A percentile compares a stretch with the other conserved stretches of the same genome.
Conservation (phyloP, 1,139 yeast genomes). For the Wickerhamomyces sp. region DNA sequence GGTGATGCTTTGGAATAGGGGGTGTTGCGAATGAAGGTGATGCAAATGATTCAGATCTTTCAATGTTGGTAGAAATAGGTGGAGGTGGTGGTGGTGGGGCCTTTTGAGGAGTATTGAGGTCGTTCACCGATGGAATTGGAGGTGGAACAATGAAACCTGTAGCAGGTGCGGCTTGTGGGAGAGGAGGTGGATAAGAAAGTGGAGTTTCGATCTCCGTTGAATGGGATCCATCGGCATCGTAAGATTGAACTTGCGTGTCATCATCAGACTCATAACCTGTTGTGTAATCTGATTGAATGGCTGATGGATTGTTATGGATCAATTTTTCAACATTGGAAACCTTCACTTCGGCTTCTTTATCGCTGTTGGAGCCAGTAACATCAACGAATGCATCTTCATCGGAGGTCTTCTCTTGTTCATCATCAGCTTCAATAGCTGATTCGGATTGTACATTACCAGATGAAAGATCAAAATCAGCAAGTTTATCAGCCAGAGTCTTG, state of each 20-base stretch:
- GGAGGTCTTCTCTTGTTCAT: constrained; percentile 21
- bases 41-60: not conserved
- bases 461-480: constrained; percentile 12
- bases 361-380: constrained; percentile 13
- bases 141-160: not conserved
- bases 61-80: constrained; percentile 11
- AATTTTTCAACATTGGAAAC: constrained; percentile 7
- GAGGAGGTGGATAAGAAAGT: constrained; percentile 12
- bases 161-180: constrained; percentile 11
- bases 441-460: constrained; percentile 12
- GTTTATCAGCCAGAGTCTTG: constrained; percentile 11
- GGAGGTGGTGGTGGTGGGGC: constrained; percentile 17
- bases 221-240: constrained; percentile 10
- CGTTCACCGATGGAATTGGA: constrained; percentile 19
- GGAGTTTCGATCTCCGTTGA: not conserved
- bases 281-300: constrained; percentile 21
- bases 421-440: constrained; percentile 25
- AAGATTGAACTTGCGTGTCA: constrained; percentile 13
- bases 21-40: constrained; percentile 1
- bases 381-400: constrained; percentile 20
- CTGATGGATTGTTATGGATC: constrained; percentile 2
- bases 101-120: constrained; percentile 13
- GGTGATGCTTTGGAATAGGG: constrained; percentile 16
- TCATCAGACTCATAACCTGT: constrained; percentile 27
- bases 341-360: constrained; percentile 7